Evolutionary conservation across 306 rosid species (phyloP), one percentile per base, ranked within the genome.

Genomic region (Arachis stenosperma): DNA sequence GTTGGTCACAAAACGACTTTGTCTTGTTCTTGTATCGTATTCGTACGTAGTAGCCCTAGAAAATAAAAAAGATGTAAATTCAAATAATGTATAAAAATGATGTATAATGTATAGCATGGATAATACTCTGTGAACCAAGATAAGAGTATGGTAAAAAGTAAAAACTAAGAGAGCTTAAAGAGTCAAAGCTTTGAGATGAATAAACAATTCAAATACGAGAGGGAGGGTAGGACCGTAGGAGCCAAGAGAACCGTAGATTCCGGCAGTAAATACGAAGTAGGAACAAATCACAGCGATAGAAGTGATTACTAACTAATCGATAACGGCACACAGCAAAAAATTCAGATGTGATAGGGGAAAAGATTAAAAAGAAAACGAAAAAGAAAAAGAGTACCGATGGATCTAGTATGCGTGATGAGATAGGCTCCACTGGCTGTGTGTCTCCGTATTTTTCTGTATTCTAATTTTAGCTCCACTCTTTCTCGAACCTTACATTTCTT

Each of bases 361-460:
- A 61, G 37, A 33, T 33, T 33, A 33, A 33, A 33, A 33, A 33
- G 37, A 44, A 57, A 61, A 43, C 41, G 65, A n/a, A 61, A 69
- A 5, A 56, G 61, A 61, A 42, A 39, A 22, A 68, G 69, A 71
- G 55, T 53, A 71, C 36, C 80, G 87, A 81, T 81, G 88, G 91
- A 85, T 86, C 9, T 50, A 14, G 76, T 52, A 83, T 55, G 76
- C 66, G 79, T 4, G 81, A 75, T 4, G 88, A 83, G 83, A 92
- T 85, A 83, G 86, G 88, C 71, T 79, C 89, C 93, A 77, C 82
- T 80, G 65, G 72, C 71, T 52, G 61, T 71, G 82, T 71, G 66
- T 69, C 84, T 58, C 83, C 83, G 37, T 70, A 42, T 46, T 65
- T 77, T 61, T 22, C 89, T 82, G 68, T 8, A 2, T 71, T 59